A percentile compares a stretch with the other conserved stretches of the same genome.
These are phyloP conservation scores for Termitomyces titanicus DNA, from an alignment of 768 basidiomycete species.

Conservation along the genomic window DNA sequence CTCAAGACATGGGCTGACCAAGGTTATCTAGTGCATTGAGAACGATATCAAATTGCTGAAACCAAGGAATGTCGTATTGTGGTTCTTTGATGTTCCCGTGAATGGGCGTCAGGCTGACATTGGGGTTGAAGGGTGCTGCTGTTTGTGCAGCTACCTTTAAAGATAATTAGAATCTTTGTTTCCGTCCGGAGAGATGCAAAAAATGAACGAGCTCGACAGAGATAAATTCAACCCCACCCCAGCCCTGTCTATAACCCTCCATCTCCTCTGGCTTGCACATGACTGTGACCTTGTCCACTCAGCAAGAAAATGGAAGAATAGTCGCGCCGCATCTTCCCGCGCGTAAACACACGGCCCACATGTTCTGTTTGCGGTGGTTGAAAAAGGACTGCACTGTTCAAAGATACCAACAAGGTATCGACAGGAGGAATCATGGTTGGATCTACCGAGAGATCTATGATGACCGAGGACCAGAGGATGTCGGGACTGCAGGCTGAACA, in stretches of 20 bases:
- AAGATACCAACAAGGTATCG: neutral
- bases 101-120: conserved; percentile 82
- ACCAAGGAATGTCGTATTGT: conserved; percentile 89
- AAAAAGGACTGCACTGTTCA: neutral
- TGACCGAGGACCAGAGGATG: neutral
- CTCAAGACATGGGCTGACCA: conserved; percentile 45
- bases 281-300: neutral
- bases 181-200: neutral
- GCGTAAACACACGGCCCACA: neutral
- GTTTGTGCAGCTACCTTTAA: conserved; percentile 77
- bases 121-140: conserved; percentile 82
- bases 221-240: neutral
- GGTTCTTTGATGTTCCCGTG: conserved; percentile 95
- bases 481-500: neutral
- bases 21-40: conserved; percentile 96
- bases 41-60: conserved; percentile 85
- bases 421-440: neutral
- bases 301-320: neutral
- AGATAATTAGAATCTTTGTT: neutral
- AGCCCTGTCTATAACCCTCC: neutral
- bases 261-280: neutral
- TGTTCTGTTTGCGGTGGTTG: neutral
- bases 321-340: no score
- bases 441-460: neutral
- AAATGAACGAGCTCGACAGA: neutral